phyloP scores from a whole-genome alignment of 2,329 filamentous ascomycete species.

The Ampelomyces quisqualis region DNA sequence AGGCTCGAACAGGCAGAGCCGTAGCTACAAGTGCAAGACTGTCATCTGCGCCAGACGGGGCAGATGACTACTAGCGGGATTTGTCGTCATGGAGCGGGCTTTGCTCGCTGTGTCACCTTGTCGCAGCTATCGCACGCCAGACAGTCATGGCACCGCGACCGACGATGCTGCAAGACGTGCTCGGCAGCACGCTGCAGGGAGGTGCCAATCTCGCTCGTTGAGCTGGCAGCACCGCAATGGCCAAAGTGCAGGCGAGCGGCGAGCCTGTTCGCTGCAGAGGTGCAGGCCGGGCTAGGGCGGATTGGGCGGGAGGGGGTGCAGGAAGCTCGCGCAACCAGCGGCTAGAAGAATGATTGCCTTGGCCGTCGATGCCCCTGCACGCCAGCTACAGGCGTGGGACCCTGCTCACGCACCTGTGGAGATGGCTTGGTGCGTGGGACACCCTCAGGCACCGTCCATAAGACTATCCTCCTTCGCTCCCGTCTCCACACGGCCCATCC shows the following conservation, averaged over 20 bases:
- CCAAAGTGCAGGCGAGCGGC: slow-evolving; percentile 15
- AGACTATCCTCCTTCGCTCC: slow-evolving; percentile 30
- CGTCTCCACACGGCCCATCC: slow-evolving; percentile 32
- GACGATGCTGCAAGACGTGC: slow-evolving; percentile 5
- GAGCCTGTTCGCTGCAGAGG: slow-evolving; percentile 26
- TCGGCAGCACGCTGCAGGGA: slow-evolving; percentile 7
- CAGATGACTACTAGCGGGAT: slow-evolving; percentile 35
- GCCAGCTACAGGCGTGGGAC: too few species aligned
- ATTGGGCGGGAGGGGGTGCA: slow-evolving; percentile 18
- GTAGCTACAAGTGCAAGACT: slow-evolving; percentile 36
- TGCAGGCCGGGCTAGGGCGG: slow-evolving; percentile 12
- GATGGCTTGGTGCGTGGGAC: slow-evolving; percentile 22
- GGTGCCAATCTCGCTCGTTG: slow-evolving; percentile 9
- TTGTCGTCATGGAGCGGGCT: slow-evolving; percentile 27
- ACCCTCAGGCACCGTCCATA: slow-evolving; percentile 20
- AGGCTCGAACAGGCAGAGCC: slow-evolving; percentile 25
- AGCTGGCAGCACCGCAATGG: slow-evolving; percentile 22
- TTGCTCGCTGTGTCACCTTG: slow-evolving; percentile 21
- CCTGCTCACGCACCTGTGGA: slow-evolving; percentile 17
- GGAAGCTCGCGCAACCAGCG: slow-evolving; percentile 13
- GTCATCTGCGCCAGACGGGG: slow-evolving; percentile 38
- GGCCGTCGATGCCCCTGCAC: slow-evolving; percentile 13
- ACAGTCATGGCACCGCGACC: slow-evolving; percentile 16
- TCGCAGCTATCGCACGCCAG: too few species aligned
- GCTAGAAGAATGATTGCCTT: slow-evolving; percentile 22